These are phyloP conservation scores for Elsinoe arachidis DNA, from an alignment of 2,329 filamentous ascomycete genomes.

Conservation along the genomic window DNA sequence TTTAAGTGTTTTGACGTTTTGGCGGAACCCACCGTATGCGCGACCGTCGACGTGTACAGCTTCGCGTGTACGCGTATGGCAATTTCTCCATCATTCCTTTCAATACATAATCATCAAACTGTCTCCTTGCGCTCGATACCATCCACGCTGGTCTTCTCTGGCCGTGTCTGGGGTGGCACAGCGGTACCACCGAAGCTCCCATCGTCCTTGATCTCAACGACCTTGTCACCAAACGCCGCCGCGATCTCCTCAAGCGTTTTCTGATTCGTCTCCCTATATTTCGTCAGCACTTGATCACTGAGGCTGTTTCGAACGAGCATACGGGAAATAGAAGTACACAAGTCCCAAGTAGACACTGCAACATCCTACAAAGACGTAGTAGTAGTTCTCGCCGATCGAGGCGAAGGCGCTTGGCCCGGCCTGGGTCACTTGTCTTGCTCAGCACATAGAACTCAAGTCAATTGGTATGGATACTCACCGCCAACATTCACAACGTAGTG, in stretches of 20 bases:
- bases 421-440: conserved; percentile 19
- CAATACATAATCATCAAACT: too few species aligned
- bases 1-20: too few species aligned
- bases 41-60: too few species aligned
- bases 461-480: neutral
- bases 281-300: conserved; percentile 12
- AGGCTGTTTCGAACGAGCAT: neutral
- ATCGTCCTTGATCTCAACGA: conserved; percentile 19
- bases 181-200: too few species aligned
- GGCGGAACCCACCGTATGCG: too few species aligned
- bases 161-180: too few species aligned
- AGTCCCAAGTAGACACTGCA: conserved; percentile 43
- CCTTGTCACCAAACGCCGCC: conserved; percentile 26
- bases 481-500: conserved; percentile 46
- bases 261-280: conserved; percentile 21
- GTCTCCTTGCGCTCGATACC: too few species aligned
- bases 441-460: neutral
- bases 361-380: conserved; percentile 51
- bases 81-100: too few species aligned
- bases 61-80: too few species aligned
- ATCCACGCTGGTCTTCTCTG: too few species aligned
- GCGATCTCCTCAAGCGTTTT: conserved; percentile 27
- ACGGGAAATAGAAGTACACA: conserved; percentile 48
- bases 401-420: conserved; percentile 47
- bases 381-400: conserved; percentile 51